Evolutionary conservation across 176 grass and related monocot species (phyloP).

Genomic region (Puya raimondii): DNA sequence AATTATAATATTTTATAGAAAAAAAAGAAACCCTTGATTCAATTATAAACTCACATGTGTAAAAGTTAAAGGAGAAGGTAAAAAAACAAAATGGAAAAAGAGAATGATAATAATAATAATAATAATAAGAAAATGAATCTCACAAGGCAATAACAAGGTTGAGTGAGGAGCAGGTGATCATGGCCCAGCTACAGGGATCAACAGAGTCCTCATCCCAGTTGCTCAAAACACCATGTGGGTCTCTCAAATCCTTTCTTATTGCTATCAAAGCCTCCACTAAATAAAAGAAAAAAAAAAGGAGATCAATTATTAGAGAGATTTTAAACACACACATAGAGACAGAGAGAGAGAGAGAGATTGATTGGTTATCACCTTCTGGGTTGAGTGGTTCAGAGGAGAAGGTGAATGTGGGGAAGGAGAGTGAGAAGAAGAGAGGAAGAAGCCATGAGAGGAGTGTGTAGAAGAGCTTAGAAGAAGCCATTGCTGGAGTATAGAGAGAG

Average conservation of each 20-base stretch:
- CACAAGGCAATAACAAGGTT: conserved; percentile 96
- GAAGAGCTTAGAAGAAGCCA: background rate
- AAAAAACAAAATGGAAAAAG: background rate
- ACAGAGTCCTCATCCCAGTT: conserved; percentile 96
- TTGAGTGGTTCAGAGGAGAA: background rate
- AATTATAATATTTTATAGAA: too few relatives aligned
- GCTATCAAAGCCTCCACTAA: conserved; percentile 87
- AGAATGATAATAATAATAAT: background rate
- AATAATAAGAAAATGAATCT: background rate
- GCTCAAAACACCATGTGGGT: conserved; percentile 71
- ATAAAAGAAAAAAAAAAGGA: background rate
- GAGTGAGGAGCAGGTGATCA: conserved; percentile 86
- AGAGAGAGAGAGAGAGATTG: too few relatives aligned
- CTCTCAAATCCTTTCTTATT: conserved; percentile 54
- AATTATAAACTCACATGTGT: background rate
- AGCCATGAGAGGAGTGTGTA: background rate
- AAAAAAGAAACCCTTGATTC: too few relatives aligned
- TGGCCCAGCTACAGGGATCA: conserved; percentile 98
- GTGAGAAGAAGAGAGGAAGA: background rate
- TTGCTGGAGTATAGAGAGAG: background rate
- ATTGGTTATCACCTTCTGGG: background rate
- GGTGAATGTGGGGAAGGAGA: background rate
- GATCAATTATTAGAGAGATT: background rate
- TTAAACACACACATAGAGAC: background rate
- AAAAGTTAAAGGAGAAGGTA: too few relatives aligned